Conservation (phyloP, 805 yeast species). For the Komagataella pseudopastoris region DNA sequence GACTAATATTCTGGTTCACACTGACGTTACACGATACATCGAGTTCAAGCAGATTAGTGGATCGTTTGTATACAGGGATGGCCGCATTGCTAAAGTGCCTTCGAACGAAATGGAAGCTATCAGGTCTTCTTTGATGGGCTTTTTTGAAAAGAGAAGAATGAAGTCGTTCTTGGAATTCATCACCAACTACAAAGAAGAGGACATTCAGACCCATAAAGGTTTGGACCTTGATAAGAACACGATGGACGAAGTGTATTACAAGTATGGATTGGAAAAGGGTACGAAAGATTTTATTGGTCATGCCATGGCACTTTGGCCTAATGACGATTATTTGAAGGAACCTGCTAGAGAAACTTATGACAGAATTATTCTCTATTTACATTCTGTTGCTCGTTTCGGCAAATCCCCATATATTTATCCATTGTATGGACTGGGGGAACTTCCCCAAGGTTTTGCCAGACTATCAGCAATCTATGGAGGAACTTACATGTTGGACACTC, state of each 20-base stretch:
- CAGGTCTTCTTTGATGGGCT: conserved; percentile 84
- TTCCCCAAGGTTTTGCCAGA: conserved; percentile 98
- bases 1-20: conserved; percentile 88
- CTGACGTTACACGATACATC: conserved; percentile 90
- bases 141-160: conserved; percentile 93
- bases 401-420: conserved; percentile 96
- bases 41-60: conserved; percentile 97
- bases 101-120: conserved; percentile 86
- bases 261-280: conserved; percentile 84
- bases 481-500: conserved; percentile 95
- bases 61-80: conserved; percentile 81
- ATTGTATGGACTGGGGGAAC: conserved; percentile 89
- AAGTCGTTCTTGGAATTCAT: conserved; percentile 84
- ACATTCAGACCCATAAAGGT: conserved; percentile 70
- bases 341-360: conserved; percentile 91
- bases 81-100: conserved; percentile 90
- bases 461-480: conserved; percentile 96
- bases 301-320: conserved; percentile 95
- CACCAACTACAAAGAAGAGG: conserved; percentile 69
- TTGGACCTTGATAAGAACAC: conserved; percentile 76
- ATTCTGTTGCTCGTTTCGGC: conserved; percentile 89
- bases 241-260: conserved; percentile 81
- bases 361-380: conserved; percentile 72
- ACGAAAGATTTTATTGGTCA: conserved; percentile 96
- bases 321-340: conserved; percentile 75